These are phyloP conservation scores for Populus deltoides DNA, from an alignment of 345 rosid genomes.

Conservation along the genomic window DNA sequence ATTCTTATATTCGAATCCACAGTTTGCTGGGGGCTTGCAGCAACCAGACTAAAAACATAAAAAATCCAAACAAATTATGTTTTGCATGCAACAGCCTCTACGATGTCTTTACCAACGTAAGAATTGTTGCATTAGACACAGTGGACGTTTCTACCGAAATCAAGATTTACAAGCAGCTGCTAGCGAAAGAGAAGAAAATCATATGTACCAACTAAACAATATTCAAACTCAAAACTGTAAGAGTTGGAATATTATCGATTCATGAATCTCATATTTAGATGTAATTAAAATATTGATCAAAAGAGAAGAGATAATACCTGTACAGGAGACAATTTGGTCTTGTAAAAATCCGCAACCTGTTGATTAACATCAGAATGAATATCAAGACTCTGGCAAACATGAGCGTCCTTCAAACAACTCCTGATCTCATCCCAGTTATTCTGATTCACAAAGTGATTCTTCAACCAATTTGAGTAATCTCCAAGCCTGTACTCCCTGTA, in stretches of 20 bases:
- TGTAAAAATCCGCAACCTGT: not conserved
- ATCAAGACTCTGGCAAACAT: conserved; percentile 13
- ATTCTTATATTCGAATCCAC: conserved; percentile 28
- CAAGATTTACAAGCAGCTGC: too few relatives aligned
- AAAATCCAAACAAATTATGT: not conserved
- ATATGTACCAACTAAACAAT: too few relatives aligned
- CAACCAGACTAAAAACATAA: conserved; percentile 34
- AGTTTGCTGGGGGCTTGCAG: conserved; percentile 47
- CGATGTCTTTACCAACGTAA: too few relatives aligned
- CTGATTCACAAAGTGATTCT: conserved; percentile 20
- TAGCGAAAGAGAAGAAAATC: too few relatives aligned
- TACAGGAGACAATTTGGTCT: conserved; percentile 11
- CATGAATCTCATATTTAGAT: too few relatives aligned
- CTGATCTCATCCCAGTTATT: conserved; percentile 31
- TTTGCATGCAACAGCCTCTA: too few relatives aligned
- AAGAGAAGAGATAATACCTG: not conserved
- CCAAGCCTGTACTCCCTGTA: conserved; percentile 20
- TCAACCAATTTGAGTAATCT: conserved; percentile 37
- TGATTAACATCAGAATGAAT: not conserved
- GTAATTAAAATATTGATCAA: not conserved
- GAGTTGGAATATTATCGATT: too few relatives aligned
- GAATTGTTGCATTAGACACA: too few relatives aligned
- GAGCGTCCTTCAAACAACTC: conserved; percentile 36
- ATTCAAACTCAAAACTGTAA: too few relatives aligned
- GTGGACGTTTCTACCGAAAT: too few relatives aligned